These are phyloP conservation scores for Tricholoma flavovirens DNA, from an alignment of 768 basidiomycete genomes.

Conservation along the genomic window DNA sequence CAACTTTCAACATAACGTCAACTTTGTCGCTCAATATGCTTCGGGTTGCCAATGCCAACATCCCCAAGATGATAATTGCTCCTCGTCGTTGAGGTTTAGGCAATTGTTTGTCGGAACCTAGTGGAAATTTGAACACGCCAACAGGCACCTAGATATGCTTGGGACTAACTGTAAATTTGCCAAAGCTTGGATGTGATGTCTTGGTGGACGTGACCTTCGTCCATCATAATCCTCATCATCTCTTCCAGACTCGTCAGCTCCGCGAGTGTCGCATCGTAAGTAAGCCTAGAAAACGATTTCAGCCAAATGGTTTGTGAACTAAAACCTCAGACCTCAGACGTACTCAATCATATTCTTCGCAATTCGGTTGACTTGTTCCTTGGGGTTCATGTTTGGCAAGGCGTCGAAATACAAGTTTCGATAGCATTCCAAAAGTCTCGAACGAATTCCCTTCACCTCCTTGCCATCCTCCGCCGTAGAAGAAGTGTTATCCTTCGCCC, in stretches of 20 bases:
- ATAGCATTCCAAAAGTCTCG: conserved; percentile 86
- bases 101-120: conserved; percentile 70
- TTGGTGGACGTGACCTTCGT: conserved; percentile 71
- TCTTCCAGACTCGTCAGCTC: conserved; percentile 95
- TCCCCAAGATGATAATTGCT: conserved; percentile 93
- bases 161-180: conserved; percentile 85
- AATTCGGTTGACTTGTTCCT: conserved; percentile 86
- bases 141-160: not conserved
- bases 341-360: conserved; percentile 98
- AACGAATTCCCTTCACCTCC: conserved; percentile 84
- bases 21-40: conserved; percentile 72
- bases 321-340: conserved; percentile 18
- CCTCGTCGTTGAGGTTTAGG: conserved; percentile 87
- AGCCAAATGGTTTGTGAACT: not conserved
- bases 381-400: conserved; percentile 51
- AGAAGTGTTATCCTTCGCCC: conserved; percentile 87
- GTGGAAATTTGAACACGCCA: not conserved
- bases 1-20: conserved; percentile 80
- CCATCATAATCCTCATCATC: conserved; percentile 96
- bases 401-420: conserved; percentile 84
- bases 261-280: conserved; percentile 88
- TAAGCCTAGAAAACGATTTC: conserved; percentile 48
- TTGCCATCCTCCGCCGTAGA: conserved; percentile 58
- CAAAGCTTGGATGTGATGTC: conserved; percentile 91
- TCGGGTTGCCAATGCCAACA: conserved; percentile 85